Evolutionary conservation across 768 basidiomycete genomes (phyloP), one percentile per base, ranked within the genome.

Genomic region (Auricularia heimuer): DNA sequence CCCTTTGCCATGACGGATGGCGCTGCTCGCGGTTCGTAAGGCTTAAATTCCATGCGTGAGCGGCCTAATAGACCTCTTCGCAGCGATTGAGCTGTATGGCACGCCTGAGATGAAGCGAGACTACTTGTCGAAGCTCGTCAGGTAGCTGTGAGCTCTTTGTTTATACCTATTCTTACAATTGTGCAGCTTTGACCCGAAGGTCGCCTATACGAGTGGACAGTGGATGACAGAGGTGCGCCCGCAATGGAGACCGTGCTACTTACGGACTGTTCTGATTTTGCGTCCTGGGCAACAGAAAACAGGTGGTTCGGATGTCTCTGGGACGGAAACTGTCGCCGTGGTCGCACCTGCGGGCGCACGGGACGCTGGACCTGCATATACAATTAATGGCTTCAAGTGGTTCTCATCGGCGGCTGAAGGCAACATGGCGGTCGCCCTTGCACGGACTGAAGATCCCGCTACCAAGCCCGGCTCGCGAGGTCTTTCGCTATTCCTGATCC

Each of bases 1-100:
- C 90, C 90, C 1, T 73, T 89, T 65, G 84, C 84, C 44, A 92
- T 92, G 90, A 87, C 88, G 0, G 90, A 92, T 71, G 90, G 90
- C 0, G 80, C 81, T 44, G 89, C 90, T 7, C 77, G 89, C 70
- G 79, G 82, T 82, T 47, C 44, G 75, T 66, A 34, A 35, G 3
- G 44, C 64, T 61, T 61, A 42, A 56, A 6, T 60, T 34, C 24
- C 16, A 47, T 18, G 42, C n/a, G 24, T 12, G 8, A 54, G 36
- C 45, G 18, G 37, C 16, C 63, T 42, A 63, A 62, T 39, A 62
- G 18, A 37, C 47, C 16, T 16, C 16, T 54, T 63, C 14, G 2
- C 62, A 79, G 87, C 89, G 0, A 76, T 92, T 24, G 89, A 92
- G 69, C 75, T 90, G 16, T 66, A 80, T 44, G 89, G 89, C 2